Evolutionary conservation across 345 rosid genomes (phyloP).

Genomic region (Trapa incisa): DNA sequence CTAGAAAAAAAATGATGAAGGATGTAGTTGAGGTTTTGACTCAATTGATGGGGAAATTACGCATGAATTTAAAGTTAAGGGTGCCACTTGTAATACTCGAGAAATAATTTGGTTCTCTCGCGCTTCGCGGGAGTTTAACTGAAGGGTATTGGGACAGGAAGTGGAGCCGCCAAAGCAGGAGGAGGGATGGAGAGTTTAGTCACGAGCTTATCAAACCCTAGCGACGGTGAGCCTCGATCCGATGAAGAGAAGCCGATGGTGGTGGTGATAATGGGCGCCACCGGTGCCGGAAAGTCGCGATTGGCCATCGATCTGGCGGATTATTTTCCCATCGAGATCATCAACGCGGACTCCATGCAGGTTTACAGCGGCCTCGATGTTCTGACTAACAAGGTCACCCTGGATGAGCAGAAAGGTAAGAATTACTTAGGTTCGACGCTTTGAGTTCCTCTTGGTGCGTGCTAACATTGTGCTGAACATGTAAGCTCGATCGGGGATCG

Average conservation of each 20-base stretch:
- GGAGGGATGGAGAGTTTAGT: slow-evolving; percentile 16
- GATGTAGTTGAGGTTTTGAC: not conserved
- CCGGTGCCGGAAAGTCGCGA: slow-evolving; percentile 83
- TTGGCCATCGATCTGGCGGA: slow-evolving; percentile 74
- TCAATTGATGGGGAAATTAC: not conserved
- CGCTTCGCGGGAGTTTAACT: not conserved
- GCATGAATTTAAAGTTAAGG: not conserved
- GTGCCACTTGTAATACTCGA: not conserved
- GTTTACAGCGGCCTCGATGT: slow-evolving; percentile 76
- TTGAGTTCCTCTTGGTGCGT: not conserved
- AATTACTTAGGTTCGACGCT: not conserved
- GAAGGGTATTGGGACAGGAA: not conserved
- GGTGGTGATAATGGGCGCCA: slow-evolving; percentile 81
- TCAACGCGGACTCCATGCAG: slow-evolving; percentile 98
- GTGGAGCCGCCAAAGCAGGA: not conserved
- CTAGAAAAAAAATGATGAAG: not conserved
- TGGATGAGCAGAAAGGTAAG: slow-evolving; percentile 54
- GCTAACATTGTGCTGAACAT: not conserved
- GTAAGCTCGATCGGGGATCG: slow-evolving; percentile 3
- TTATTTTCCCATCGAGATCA: slow-evolving; percentile 60
- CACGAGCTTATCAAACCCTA: slow-evolving; percentile 21
- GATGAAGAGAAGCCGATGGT: slow-evolving; percentile 29
- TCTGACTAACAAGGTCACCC: slow-evolving; percentile 73
- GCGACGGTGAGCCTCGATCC: slow-evolving; percentile 1
- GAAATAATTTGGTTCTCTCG: not conserved